Evolutionary conservation across 768 basidiomycete genomes (phyloP), one percentile per base, ranked within the genome.

Genomic region (Candolleomyces efflorescens): DNA sequence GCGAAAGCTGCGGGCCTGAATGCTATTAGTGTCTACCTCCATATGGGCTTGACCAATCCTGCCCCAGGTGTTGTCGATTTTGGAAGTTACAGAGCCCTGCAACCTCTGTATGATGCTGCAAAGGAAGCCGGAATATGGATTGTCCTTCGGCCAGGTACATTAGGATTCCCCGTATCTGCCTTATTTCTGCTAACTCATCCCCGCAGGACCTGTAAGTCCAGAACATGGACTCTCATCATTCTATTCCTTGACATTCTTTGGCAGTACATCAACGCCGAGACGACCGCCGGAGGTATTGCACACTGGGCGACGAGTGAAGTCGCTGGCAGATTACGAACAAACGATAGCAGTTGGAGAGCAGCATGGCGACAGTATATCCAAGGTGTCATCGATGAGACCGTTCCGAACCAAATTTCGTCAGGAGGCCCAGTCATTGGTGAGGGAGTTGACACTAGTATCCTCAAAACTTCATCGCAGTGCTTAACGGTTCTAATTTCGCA

Each of bases 1-100:
- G 75, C 83, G 59, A 90, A 90, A 64, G 92, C 90, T 4, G 84
- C 88, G 0, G 92, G 92, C 11, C 75, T 94, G 59, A 94, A 92
- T 63, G 82, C 82, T 0, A 72, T 90, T 62, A 89, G 88, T 61
- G 81, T 93, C 23, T 92, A 92, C 63, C 83, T 83, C 0, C 90
- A 92, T 62, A 89, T 90, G 91, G 90, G 82, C 3, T 67, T 90
- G 44, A 80, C 84, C 32, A 89, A 92, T 60, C 92, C 90, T 9
- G 78, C 89, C 0, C 86, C 80, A 37, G 89, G 84, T 3, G 82
- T 89, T 0, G 69, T 92, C 36, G 90, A 93, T 65, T 90, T 92
- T 61, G 67, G 80, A 60, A 83, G 82, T 27, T 91, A 83, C 71
- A 82, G 89, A 43, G 83, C 83, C 5, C 70, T 92, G 48, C 75